Conservation (phyloP, 306 rosid species). For the Fragaria ananassa region DNA sequence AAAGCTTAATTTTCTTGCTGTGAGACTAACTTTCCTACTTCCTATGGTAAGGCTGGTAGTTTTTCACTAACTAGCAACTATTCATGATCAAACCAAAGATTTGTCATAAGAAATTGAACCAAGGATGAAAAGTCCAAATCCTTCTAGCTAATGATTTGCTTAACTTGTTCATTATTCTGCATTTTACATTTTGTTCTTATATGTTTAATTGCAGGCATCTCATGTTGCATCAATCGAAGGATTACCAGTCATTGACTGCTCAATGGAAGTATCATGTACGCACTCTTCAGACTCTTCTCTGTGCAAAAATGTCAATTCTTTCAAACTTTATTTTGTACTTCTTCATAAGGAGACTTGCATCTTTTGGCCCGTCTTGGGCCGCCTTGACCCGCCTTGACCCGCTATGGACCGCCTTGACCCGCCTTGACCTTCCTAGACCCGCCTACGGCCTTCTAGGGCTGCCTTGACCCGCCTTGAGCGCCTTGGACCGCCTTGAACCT, state of each 20-base stretch:
- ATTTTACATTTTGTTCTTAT: conserved; percentile 15
- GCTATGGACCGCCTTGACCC: too few species aligned
- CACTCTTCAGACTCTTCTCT: conserved; percentile 13
- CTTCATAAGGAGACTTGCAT: neutral
- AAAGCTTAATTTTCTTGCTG: neutral
- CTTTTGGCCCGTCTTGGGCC: too few species aligned
- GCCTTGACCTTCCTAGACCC: too few species aligned
- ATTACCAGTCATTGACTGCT: conserved; percentile 75
- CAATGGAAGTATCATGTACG: conserved; percentile 71
- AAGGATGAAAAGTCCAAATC: neutral
- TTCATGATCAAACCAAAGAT: neutral
- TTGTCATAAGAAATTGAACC: neutral
- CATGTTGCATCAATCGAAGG: conserved; percentile 73
- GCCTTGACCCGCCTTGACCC: too few species aligned
- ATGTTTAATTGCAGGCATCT: conserved; percentile 55
- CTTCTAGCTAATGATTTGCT: neutral
- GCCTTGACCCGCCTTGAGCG: too few species aligned
- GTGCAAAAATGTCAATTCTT: conserved; percentile 9
- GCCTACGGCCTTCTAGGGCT: too few species aligned
- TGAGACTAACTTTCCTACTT: neutral
- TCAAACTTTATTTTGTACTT: neutral
- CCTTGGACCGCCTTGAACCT: too few species aligned
- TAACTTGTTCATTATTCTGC: conserved; percentile 2
- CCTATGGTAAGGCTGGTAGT: neutral
- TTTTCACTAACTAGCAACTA: neutral